These are phyloP conservation scores for Pyronema omphalodes DNA, from an alignment of 495 filamentous ascomycete species.

Conservation along the genomic window DNA sequence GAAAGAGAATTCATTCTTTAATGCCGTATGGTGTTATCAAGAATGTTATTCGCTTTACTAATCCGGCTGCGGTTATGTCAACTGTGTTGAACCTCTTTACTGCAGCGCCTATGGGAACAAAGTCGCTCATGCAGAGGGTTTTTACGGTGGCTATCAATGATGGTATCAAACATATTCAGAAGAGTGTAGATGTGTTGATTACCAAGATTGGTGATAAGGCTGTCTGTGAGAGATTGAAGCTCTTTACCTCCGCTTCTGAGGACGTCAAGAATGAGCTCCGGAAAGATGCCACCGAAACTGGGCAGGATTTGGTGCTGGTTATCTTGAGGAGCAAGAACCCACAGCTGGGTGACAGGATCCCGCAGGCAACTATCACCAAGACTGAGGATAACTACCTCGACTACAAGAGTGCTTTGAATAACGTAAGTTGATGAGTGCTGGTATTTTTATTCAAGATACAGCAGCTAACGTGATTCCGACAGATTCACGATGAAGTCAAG, in stretches of 20 bases:
- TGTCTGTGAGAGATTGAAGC: conserved; percentile 65
- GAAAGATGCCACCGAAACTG: conserved; percentile 46
- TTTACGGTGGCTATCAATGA: conserved; percentile 83
- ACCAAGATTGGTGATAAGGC: conserved; percentile 58
- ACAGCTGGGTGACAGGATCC: conserved; percentile 44
- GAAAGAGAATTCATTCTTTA: conserved; percentile 78
- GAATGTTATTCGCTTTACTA: conserved; percentile 89
- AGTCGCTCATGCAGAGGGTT: conserved; percentile 79
- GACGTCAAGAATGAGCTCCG: conserved; percentile 52
- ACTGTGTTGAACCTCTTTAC: conserved; percentile 85
- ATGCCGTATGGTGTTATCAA: conserved; percentile 86
- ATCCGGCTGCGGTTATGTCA: conserved; percentile 88
- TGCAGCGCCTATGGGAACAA: conserved; percentile 79
- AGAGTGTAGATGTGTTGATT: conserved; percentile 57
- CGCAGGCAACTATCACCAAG: conserved; percentile 52
- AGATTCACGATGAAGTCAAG: conserved; percentile 61
- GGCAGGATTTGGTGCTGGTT: conserved; percentile 64
- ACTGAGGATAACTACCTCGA: conserved; percentile 92
- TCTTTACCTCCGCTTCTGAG: conserved; percentile 57
- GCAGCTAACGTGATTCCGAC: conserved; percentile 5
- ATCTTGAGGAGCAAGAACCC: conserved; percentile 54
- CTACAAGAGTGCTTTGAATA: conserved; percentile 85
- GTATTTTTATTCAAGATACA: background rate
- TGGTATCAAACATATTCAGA: conserved; percentile 68
- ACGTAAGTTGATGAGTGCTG: conserved; percentile 34